Base-by-base conservation (phyloP, 768 basidiomycete species). In the Auricularia auricula-judae region DNA sequence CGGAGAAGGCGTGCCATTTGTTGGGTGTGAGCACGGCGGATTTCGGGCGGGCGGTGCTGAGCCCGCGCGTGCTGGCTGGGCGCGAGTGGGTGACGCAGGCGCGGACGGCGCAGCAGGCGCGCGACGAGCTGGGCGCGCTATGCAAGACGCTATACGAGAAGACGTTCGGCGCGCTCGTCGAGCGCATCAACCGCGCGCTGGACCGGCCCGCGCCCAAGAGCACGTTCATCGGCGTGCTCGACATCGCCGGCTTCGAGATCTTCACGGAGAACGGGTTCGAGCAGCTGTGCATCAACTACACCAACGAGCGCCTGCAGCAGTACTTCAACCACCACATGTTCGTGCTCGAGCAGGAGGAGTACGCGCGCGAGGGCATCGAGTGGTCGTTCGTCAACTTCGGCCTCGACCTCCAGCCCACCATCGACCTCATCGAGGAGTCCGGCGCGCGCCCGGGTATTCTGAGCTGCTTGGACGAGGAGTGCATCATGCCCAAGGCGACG, bases 301-400 rank as follows among this genome's bases (percentile, higher is more conserved):
- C 96, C 54, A 99, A 99, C 79, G 97, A 99, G 82, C 96, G 91
- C 72, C 82, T 98, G 8, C 96, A 98, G 73, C 96, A 98, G 74
- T 93, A 92, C 75, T 94, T 94, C 83, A 99, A 98, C 71, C 93
- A 98, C 75, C 97, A 98, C 74, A 98, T 98, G 97, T 98, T 99
- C 75, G 93, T 97, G 44, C 85, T 98, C 39, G 97, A 99, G 78
- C 97, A 99, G 72, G 97, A 99, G 73, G 97, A 99, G 74, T 98
- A 99, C 75, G 83, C 92, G 18, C 84, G 97, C 21, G 97, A 99
- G 74, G 87, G 87, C 21, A 99, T 99, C 74, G 87, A 94, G 64
- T 99, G 97, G 97, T 87, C 95, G 71, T 97, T 95, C 70, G 88
- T 95, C 75, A 98, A 98, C 75, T 99, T 99, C 72, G 97, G 96